Conservation (phyloP, 2,329 filamentous ascomycete genomes). For the Trematosphaeria pertusa region DNA sequence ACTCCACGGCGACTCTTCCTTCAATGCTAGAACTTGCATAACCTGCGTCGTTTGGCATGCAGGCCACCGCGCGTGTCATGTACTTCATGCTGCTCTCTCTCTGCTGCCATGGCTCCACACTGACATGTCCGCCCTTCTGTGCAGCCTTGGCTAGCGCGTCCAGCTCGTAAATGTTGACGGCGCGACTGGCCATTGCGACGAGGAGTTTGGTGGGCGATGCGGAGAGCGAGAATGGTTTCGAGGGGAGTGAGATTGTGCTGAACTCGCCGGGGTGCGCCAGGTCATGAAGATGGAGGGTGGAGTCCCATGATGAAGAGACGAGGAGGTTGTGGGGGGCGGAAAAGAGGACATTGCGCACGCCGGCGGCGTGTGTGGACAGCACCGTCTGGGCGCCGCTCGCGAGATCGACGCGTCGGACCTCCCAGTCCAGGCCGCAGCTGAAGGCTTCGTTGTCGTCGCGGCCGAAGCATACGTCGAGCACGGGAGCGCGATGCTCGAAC, state of each 20-base stretch:
- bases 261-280: conserved; percentile 61
- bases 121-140: conserved; percentile 40
- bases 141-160: conserved; percentile 62
- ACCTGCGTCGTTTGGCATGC: conserved; percentile 95
- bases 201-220: conserved; percentile 84
- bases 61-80: conserved; percentile 89
- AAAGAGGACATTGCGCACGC: conserved; percentile 85
- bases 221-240: conserved; percentile 87
- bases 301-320: conserved; percentile 92
- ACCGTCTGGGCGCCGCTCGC: conserved; percentile 74
- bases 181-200: conserved; percentile 91
- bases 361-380: conserved; percentile 78
- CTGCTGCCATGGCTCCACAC: conserved; percentile 85
- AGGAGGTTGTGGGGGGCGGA: conserved; percentile 77
- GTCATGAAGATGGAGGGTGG: conserved; percentile 84
- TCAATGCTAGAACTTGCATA: conserved; percentile 95
- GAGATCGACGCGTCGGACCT: conserved; percentile 79
- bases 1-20: conserved; percentile 94
- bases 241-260: conserved; percentile 74
- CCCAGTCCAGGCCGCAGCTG: conserved; percentile 84
- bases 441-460: conserved; percentile 82
- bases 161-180: conserved; percentile 95
- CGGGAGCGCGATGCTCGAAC: conserved; percentile 81
- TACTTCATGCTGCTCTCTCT: conserved; percentile 95
- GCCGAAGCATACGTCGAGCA: conserved; percentile 92